These are phyloP conservation scores for Cutaneotrichosporon cutaneum DNA, from an alignment of 1,284 basidiomycete species.

Conservation along the genomic window DNA sequence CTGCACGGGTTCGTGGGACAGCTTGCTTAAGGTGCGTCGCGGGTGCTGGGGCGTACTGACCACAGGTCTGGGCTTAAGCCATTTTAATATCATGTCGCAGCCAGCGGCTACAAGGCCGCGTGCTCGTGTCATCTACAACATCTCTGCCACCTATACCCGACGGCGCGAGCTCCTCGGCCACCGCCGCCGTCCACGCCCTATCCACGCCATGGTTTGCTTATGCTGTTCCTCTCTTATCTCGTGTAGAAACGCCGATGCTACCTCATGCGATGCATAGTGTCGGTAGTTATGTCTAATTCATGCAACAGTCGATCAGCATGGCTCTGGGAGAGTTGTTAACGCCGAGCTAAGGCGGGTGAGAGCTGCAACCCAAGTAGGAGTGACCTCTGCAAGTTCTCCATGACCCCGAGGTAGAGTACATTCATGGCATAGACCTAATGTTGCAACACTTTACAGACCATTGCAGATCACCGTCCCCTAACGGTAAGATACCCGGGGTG, in stretches of 20 bases:
- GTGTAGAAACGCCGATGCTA: slow-evolving; percentile 9
- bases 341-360: too few relatives aligned
- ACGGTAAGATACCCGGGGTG: slow-evolving; percentile 45
- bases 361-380: too few relatives aligned
- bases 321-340: background rate
- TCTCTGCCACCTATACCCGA: slow-evolving; percentile 7
- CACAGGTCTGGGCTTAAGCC: slow-evolving; percentile 7
- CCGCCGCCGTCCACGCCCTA: slow-evolving; percentile 2
- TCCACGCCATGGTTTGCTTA: slow-evolving; percentile 2
- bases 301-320: background rate
- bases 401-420: background rate
- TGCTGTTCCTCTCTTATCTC: slow-evolving; percentile 8
- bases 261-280: slow-evolving; percentile 4
- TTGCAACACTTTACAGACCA: background rate
- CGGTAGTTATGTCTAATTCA: slow-evolving; percentile 7
- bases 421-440: background rate
- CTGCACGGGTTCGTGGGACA: slow-evolving; percentile 98
- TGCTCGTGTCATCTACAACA: background rate
- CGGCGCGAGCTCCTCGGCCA: background rate
- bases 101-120: background rate
- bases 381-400: too few relatives aligned
- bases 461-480: slow-evolving; percentile 22
- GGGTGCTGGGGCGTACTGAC: background rate
- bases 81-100: background rate
- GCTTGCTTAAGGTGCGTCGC: slow-evolving; percentile 75